Evolutionary conservation across 1,139 yeast genomes (phyloP).

Genomic region (Zygosaccharomyces sapae): DNA sequence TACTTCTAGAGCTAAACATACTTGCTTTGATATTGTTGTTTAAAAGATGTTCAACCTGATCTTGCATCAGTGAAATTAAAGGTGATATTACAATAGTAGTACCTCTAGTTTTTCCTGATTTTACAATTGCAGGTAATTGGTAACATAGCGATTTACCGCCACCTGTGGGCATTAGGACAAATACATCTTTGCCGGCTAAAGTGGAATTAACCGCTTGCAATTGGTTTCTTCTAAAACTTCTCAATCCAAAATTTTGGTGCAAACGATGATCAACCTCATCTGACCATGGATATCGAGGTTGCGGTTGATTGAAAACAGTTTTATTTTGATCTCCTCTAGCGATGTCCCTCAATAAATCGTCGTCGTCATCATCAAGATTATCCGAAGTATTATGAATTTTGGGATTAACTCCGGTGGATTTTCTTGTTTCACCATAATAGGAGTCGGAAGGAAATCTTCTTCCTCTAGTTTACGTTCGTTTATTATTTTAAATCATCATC

Average conservation of each 20-base stretch:
- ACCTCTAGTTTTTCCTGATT: slow-evolving; percentile 70
- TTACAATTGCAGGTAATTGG: slow-evolving; percentile 86
- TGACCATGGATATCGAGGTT: slow-evolving; percentile 50
- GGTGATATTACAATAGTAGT: slow-evolving; percentile 94
- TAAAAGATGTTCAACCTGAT: slow-evolving; percentile 81
- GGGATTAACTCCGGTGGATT: slow-evolving; percentile 4
- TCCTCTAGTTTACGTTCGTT: slow-evolving; percentile 30
- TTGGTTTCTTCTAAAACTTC: slow-evolving; percentile 76
- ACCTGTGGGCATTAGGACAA: slow-evolving; percentile 98
- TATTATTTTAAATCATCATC: slow-evolving; percentile 34
- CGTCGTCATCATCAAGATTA: slow-evolving; percentile 20
- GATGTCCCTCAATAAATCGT: slow-evolving; percentile 15
- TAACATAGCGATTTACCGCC: slow-evolving; percentile 97
- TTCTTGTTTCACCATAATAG: slow-evolving; percentile 9
- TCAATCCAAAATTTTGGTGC: slow-evolving; percentile 55
- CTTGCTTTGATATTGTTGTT: slow-evolving; percentile 71
- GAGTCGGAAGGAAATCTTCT: slow-evolving; percentile 13
- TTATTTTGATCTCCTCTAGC: background rate
- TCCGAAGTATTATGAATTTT: slow-evolving; percentile 1
- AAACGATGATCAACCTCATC: slow-evolving; percentile 60
- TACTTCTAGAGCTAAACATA: slow-evolving; percentile 79
- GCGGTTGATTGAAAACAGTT: background rate
- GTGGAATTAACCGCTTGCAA: slow-evolving; percentile 82
- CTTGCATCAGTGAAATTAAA: slow-evolving; percentile 93
- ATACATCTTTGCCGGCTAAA: slow-evolving; percentile 75